Evolutionary conservation across 176 grass and related monocot species (phyloP).

Genomic region (Eragrostis curvula): DNA sequence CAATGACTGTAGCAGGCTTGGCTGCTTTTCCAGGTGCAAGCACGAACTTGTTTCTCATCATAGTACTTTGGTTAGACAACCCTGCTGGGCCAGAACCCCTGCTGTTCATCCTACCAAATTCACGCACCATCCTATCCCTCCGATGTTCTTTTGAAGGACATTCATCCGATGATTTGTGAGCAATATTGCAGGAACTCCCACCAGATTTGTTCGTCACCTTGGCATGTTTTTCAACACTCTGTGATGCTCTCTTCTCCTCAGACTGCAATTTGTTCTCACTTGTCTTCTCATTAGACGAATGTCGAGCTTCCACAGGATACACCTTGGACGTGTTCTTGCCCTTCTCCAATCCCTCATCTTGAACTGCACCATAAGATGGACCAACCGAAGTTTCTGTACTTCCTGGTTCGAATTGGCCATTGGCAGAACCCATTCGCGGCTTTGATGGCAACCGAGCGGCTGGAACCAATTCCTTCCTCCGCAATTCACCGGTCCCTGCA

Average conservation of each 20-base stretch:
- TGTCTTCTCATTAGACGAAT: neutral
- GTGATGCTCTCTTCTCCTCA: neutral
- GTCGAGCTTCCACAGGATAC: neutral
- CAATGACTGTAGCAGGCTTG: constrained; percentile 1
- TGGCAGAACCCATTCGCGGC: neutral
- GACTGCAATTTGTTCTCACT: neutral
- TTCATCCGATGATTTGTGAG: constrained; percentile 19
- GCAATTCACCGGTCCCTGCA: neutral
- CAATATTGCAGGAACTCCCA: constrained; percentile 7
- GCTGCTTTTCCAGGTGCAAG: constrained; percentile 24
- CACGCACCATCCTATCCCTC: neutral
- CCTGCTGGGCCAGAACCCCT: neutral
- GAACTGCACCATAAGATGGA: neutral
- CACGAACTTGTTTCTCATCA: neutral
- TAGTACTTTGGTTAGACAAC: neutral
- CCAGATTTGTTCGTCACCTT: neutral
- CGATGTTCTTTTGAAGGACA: constrained; percentile 4
- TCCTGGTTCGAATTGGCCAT: neutral
- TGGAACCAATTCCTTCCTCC: neutral
- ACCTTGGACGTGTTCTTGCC: constrained; percentile 1
- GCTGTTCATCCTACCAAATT: constrained; percentile 22
- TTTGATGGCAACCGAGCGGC: neutral
- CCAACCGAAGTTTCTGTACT: neutral
- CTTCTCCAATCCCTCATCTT: constrained; percentile 25
- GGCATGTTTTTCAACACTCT: constrained; percentile 11